Base-by-base conservation (phyloP, 2,329 filamentous ascomycete species). In the Penicillium occitanis region DNA sequence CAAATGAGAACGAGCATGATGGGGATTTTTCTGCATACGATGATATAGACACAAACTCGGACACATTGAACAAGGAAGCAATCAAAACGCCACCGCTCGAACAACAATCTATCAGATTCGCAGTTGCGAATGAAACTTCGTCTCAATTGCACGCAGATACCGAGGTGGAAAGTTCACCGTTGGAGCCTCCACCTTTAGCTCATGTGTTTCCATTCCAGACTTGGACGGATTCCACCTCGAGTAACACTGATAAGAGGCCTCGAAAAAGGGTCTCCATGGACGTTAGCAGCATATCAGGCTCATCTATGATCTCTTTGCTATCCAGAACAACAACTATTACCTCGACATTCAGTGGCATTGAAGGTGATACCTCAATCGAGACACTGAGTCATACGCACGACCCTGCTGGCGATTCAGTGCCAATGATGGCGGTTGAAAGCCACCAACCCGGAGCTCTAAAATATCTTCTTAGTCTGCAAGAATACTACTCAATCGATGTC, bases 171-270 rank as follows among this genome's bases (percentile, higher is more conserved):
- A 70, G 72, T 48, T 64, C 50, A 35, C 48, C 66, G 3, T 67
- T 70, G 6, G 76, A 78, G 53, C 72, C 72, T 58, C 76, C 77
- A 7, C 72, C 76, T 19, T 80, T 98, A 3, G 86, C 90, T 62
- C 94, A 98, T 74, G 93, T 98, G 1, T 97, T 97, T 71, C 94
- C 93, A 0, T 98, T 97, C 69, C 91, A 96, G 75, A 86, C 85
- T 64, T 86, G 87, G 67, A 76, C 80, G 51, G 83, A 73, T 37
- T 74, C 76, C 2, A 80, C 82, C 22, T 76, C 80, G 5, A 76
- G 77, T 60, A 75, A 76, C 50, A 76, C 77, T 14, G 77, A 81
- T 1, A 73, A 79, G 4, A 87, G 87, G 66, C 86, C 85, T 70
- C 80, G 86, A 42, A 96, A 95, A 77, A 92, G 86, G 70, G 94